phyloP scores from a whole-genome alignment of 23 red algal species.

The Gracilaria gracilis region DNA sequence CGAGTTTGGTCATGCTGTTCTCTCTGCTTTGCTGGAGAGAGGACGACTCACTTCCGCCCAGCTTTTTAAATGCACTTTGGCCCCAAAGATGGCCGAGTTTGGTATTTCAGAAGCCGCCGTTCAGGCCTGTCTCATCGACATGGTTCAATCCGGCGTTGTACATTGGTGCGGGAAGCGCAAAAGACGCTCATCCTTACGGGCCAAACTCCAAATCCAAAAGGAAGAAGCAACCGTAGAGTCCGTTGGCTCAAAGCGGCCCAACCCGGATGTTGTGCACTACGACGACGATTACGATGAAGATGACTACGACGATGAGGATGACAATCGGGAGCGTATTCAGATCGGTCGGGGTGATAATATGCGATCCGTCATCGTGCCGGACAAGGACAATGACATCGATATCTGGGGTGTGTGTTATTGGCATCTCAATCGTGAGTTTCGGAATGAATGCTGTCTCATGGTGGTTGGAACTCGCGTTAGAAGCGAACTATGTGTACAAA shows the following conservation, averaged over 20 bases:
- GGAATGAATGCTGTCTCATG: slow-evolving; percentile 51
- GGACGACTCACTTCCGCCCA: slow-evolving; percentile 51
- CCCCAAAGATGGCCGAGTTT: slow-evolving; percentile 19
- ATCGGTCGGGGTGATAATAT: slow-evolving; percentile 43
- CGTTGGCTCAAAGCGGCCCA: slow-evolving; percentile 35
- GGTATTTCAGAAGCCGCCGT: slow-evolving; percentile 25
- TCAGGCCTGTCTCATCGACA: slow-evolving; percentile 56
- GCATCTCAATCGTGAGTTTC: slow-evolving; percentile 67
- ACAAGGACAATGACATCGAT: slow-evolving; percentile 52
- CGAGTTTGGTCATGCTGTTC: slow-evolving; percentile 36
- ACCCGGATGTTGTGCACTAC: neutral
- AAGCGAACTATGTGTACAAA: slow-evolving; percentile 27
- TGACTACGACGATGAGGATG: slow-evolving; percentile 34
- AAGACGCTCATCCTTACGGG: neutral
- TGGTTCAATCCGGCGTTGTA: slow-evolving; percentile 55
- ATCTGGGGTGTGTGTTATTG: slow-evolving; percentile 57
- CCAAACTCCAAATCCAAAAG: neutral
- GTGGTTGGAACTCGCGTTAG: slow-evolving; percentile 29
- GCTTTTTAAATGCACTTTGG: slow-evolving; percentile 30
- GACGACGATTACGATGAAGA: slow-evolving; percentile 34
- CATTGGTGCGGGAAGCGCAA: slow-evolving; percentile 44
- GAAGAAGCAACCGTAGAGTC: neutral
- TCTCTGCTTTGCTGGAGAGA: slow-evolving; percentile 51
- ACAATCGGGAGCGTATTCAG: slow-evolving; percentile 16
- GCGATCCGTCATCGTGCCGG: slow-evolving; percentile 23